Conservation (phyloP, 352 stramenopile genomes). For the Globisporangium alternatum region DNA sequence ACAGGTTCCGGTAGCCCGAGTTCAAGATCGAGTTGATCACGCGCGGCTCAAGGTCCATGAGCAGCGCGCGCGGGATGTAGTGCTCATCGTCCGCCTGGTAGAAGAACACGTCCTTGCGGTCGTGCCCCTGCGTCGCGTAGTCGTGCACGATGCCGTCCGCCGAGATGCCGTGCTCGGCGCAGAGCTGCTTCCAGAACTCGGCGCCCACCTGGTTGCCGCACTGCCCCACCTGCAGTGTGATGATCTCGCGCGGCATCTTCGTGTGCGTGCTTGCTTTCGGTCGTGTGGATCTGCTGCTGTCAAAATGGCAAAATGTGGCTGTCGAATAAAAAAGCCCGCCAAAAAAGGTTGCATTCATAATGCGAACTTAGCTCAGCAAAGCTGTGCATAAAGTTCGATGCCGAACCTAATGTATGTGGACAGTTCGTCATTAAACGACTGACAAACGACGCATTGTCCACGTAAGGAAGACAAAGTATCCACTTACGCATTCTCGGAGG, state of each 20-base stretch:
- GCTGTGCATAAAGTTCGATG: too few species aligned
- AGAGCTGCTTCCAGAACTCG: conserved; percentile 99
- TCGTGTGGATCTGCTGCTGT: background rate
- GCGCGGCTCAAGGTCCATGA: conserved; percentile 97
- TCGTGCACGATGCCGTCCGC: conserved; percentile 96
- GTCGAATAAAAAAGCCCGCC: conserved; percentile 2
- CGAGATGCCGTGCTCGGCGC: conserved; percentile 97
- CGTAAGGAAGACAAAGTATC: too few species aligned
- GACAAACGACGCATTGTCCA: too few species aligned
- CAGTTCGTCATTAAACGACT: too few species aligned
- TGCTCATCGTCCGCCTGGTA: conserved; percentile 99
- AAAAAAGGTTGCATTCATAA: background rate
- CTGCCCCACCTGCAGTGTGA: conserved; percentile 98
- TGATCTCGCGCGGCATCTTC: conserved; percentile 98
- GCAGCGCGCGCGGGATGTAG: conserved; percentile 96
- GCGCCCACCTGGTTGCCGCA: conserved; percentile 99
- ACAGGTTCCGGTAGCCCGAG: conserved; percentile 93
- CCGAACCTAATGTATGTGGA: too few species aligned
- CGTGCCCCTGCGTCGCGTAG: conserved; percentile 89
- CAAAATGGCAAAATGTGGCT: background rate
- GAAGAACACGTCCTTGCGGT: conserved; percentile 99
- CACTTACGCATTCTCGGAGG: too few species aligned
- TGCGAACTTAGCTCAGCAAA: background rate
- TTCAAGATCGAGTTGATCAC: conserved; percentile 93
- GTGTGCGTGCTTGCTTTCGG: background rate